Evolutionary conservation across 176 grass and related monocot species (phyloP), one percentile per base, ranked within the genome.

Genomic region (Tillandsia fasciculata): DNA sequence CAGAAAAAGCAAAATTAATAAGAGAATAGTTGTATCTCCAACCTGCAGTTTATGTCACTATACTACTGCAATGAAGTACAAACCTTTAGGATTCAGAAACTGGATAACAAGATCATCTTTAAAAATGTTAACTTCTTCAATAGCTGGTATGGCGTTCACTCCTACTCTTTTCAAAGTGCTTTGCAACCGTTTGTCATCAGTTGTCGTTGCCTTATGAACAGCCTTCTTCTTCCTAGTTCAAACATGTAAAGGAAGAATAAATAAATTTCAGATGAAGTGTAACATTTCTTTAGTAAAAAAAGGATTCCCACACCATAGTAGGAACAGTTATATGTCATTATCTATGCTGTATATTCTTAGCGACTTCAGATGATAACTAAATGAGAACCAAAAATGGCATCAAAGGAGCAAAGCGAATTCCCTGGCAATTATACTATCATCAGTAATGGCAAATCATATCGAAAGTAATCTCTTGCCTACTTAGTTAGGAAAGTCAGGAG

Each of bases 111-210:
- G 80, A 54, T 99, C 94, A 70, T 99, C 87, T 80, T 99, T 93
- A 75, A 99, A 99, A 74, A 93, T 90, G 71, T 97, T 97, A 20
- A 97, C 93, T 83, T 97, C 93, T 88, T 97, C 93, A 64, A 97
- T 97, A 49, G 93, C 93, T 1, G 93, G 89, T 58, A 97, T 97
- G 57, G 93, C 70, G 73, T 92, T 97, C 71, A 97, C 93, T 9
- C 93, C 93, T 65, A 97, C 81, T 87, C 93, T 97, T 82, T 92
- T 97, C 68, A 92, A 78, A 69, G 89, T 97, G 83, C 86, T 90
- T 84, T 97, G 93, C 24, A 97, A 89, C 79, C 79, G 84, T 76
- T 97, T 97, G 74, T 97, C 93, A 54, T 97, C 93, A 7, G 93
- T 92, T 1, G 84, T 90, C 2, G 76, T 71, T 52, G 89, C 92